These are phyloP conservation scores for Carpinus viminea DNA, from an alignment of 306 rosid species.

Conservation along the genomic window DNA sequence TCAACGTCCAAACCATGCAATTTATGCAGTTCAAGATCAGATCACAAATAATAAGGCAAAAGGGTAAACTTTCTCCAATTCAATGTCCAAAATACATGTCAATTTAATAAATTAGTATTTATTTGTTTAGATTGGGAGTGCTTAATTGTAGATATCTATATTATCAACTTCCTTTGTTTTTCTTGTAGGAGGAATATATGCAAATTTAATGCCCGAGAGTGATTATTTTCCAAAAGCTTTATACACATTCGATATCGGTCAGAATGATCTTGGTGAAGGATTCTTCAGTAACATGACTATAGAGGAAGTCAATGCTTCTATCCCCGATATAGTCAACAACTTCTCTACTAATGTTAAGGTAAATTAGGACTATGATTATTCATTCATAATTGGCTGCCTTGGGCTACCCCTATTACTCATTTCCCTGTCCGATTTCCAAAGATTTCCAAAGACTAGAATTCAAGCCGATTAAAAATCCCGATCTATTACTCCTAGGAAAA, in stretches of 20 bases:
- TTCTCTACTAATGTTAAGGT: slow-evolving; percentile 47
- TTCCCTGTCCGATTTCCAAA: too few relatives aligned
- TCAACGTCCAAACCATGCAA: slow-evolving; percentile 14
- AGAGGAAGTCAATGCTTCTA: slow-evolving; percentile 35
- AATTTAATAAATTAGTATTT: too few relatives aligned
- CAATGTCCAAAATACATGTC: too few relatives aligned
- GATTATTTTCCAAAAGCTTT: slow-evolving; percentile 21
- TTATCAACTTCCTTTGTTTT: neutral
- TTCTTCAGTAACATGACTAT: slow-evolving; percentile 16
- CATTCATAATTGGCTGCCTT: neutral
- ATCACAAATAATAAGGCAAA: neutral
- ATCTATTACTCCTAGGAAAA: neutral
- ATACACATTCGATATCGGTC: slow-evolving; percentile 42
- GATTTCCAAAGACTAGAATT: too few relatives aligned
- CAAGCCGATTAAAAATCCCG: too few relatives aligned
- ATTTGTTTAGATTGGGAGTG: too few relatives aligned
- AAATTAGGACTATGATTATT: neutral
- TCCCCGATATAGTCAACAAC: slow-evolving; percentile 36
- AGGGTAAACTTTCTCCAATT: neutral
- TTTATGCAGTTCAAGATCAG: slow-evolving; percentile 11
- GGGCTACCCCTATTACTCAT: neutral
- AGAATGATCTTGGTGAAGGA: slow-evolving; percentile 26
- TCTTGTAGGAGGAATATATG: slow-evolving; percentile 16
- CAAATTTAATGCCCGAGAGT: neutral
- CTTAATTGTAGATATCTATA: neutral